These are phyloP conservation scores for Letharia columbiana DNA, from an alignment of 495 filamentous ascomycete genomes.

Conservation along the genomic window DNA sequence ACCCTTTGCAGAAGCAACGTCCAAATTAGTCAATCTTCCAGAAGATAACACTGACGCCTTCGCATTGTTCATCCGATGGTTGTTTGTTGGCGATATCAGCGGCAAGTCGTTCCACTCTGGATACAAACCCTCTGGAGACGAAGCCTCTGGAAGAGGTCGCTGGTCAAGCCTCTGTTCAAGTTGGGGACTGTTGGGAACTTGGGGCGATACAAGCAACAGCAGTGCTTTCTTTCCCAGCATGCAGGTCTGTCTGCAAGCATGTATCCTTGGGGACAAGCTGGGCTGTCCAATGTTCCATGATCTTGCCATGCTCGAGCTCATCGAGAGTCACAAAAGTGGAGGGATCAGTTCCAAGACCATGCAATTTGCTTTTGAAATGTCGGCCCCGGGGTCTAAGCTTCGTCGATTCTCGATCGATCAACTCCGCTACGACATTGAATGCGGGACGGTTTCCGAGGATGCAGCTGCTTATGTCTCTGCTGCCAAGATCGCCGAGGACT, in stretches of 20 bases:
- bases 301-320: neutral
- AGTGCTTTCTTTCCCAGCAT: rapidly evolving
- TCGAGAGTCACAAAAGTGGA: neutral
- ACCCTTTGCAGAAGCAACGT: neutral
- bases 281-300: slow-evolving; percentile 11
- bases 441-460: too few relatives aligned
- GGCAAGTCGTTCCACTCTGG: rapidly evolving
- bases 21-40: neutral
- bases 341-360: too few relatives aligned
- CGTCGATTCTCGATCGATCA: neutral
- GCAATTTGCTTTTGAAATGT: neutral
- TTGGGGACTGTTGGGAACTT: too few relatives aligned
- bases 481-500: neutral
- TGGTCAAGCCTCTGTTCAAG: too few relatives aligned
- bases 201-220: neutral
- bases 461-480: neutral
- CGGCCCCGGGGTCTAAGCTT: neutral
- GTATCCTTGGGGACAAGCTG: slow-evolving; percentile 1
- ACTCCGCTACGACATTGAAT: neutral
- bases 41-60: slow-evolving; percentile 10
- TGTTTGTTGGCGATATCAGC: neutral
- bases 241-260: neutral
- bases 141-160: too few relatives aligned
- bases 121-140: neutral
- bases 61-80: neutral